These are phyloP conservation scores for Lichtheimia ornata DNA, from an alignment of 371 early-diverging fungal species.

Conservation along the genomic window DNA sequence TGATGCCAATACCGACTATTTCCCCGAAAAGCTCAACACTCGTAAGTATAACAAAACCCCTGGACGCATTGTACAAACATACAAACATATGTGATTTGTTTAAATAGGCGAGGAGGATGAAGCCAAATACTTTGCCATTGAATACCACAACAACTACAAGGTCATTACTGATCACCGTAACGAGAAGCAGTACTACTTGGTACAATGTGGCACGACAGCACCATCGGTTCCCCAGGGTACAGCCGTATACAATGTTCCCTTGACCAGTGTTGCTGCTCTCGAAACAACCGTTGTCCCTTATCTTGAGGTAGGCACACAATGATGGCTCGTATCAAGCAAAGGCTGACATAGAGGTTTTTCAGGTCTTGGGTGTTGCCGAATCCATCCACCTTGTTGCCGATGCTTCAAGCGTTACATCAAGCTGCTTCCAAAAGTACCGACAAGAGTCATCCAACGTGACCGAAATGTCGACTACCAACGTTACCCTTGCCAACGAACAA, in stretches of 20 bases:
- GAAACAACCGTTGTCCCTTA: conserved; percentile 68
- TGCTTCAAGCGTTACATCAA: conserved; percentile 59
- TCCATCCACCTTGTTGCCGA: conserved; percentile 56
- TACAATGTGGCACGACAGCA: conserved; percentile 70
- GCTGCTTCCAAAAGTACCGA: conserved; percentile 65
- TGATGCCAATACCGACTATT: conserved; percentile 55
- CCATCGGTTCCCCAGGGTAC: conserved; percentile 57
- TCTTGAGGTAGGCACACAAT: conserved; percentile 50
- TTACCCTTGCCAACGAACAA: conserved; percentile 42
- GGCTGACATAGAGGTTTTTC: neutral
- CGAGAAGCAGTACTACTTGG: conserved; percentile 51
- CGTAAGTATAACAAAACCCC: conserved; percentile 29
- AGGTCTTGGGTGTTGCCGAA: conserved; percentile 68
- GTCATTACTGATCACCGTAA: conserved; percentile 51
- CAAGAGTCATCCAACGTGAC: conserved; percentile 24
- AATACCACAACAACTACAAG: conserved; percentile 70
- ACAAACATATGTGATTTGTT: too few species aligned
- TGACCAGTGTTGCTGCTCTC: conserved; percentile 56
- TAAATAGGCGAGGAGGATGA: conserved; percentile 27
- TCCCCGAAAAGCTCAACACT: conserved; percentile 48
- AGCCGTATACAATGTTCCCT: conserved; percentile 59
- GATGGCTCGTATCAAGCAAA: too few species aligned
- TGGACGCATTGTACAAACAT: too few species aligned
- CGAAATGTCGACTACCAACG: conserved; percentile 37
- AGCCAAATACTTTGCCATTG: conserved; percentile 54